Base-by-base conservation (phyloP, 2,329 filamentous ascomycete species). In the Plectosphaerella plurivora region DNA sequence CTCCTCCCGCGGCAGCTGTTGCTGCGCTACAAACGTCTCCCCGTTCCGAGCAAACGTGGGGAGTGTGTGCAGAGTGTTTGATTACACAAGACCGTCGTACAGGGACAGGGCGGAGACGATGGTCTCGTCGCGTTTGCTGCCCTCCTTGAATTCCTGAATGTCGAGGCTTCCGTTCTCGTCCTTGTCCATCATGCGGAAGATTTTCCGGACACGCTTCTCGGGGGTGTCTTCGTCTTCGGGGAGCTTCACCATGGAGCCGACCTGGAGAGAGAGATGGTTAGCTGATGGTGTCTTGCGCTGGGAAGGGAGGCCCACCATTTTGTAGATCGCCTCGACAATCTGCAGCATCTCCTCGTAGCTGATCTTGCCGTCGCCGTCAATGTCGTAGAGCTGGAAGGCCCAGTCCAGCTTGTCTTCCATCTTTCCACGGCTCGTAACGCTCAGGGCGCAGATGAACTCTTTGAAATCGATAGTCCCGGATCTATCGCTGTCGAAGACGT, bases 151-250 rank as follows among this genome's bases (percentile, higher is more conserved):
- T 71, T 99, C 94, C 56, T 92, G 88, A 82, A 97, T 93, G 69
- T 97, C 93, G 63, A 99, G 76, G 66, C 89, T 95, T 62, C 93
- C 94, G 68, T 97, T 97, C 76, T 97, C 93, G 70, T 99, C 94
- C 81, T 99, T 99, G 79, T 99, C 94, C 94, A 99, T 99, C 94
- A 97, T 97, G 65, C 88, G 82, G 80, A 99, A 99, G 71, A 99
- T 97, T 80, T 99, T 99, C 73, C 81, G 86, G 57, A 99, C 94
- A 59, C 94, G 88, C 79, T 99, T 99, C 79, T 97, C 93, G 16
- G 94, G 94, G 53, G 94, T 99, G 74, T 99, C 93, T 77, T 99
- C 94, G 74, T 99, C 94, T 72, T 97, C 91, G 50, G 94, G 94
- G 45, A 99, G 81, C 73, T 97, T 97, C 64, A 99, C 94, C 94